Percentiles rank a stretch among this genome's conserved stretches.
Evolutionary conservation across 371 early-diverging fungal genomes (phyloP).

Genomic region (Batkoa obscura): DNA sequence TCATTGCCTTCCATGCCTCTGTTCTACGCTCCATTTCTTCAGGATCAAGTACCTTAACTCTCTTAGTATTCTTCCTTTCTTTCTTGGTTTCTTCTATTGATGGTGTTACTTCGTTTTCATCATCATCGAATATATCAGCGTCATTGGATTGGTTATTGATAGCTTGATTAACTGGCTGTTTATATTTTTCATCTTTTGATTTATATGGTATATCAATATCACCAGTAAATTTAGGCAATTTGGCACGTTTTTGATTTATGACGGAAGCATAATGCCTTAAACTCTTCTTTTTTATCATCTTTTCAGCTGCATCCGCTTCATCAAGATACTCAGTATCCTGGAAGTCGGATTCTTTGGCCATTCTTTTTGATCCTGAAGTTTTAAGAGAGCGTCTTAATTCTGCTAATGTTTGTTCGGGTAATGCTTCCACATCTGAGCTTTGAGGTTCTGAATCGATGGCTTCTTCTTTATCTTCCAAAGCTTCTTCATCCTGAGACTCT

Average conservation of each 20-base stretch:
- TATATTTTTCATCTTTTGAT: slow-evolving; percentile 10
- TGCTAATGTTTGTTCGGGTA: slow-evolving; percentile 6
- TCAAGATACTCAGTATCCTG: slow-evolving; percentile 55
- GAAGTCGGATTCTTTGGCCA: slow-evolving; percentile 42
- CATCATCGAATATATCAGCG: slow-evolving; percentile 10
- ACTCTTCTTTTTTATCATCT: slow-evolving; percentile 39
- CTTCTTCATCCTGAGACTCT: slow-evolving; percentile 1
- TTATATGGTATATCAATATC: slow-evolving; percentile 61
- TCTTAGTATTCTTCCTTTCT: slow-evolving; percentile 3
- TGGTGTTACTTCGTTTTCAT: slow-evolving; percentile 10
- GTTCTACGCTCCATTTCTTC: not conserved
- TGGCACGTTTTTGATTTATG: slow-evolving; percentile 17
- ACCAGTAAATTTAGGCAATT: slow-evolving; percentile 31
- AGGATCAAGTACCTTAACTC: not conserved
- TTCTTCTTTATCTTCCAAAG: slow-evolving; percentile 8
- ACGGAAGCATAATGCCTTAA: slow-evolving; percentile 34
- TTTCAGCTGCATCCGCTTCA: slow-evolving; percentile 63
- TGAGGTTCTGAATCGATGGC: slow-evolving; percentile 8
- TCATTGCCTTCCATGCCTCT: slow-evolving; percentile 13
- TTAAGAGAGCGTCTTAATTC: slow-evolving; percentile 1
- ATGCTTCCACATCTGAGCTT: slow-evolving; percentile 4
- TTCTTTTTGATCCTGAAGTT: slow-evolving; percentile 12
- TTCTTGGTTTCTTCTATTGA: slow-evolving; percentile 30
- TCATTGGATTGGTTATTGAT: slow-evolving; percentile 6
- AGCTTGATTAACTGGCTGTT: slow-evolving; percentile 8